Base-by-base conservation (phyloP, 2,329 filamentous ascomycete genomes). In the Hymenoscyphus infarciens region DNA sequence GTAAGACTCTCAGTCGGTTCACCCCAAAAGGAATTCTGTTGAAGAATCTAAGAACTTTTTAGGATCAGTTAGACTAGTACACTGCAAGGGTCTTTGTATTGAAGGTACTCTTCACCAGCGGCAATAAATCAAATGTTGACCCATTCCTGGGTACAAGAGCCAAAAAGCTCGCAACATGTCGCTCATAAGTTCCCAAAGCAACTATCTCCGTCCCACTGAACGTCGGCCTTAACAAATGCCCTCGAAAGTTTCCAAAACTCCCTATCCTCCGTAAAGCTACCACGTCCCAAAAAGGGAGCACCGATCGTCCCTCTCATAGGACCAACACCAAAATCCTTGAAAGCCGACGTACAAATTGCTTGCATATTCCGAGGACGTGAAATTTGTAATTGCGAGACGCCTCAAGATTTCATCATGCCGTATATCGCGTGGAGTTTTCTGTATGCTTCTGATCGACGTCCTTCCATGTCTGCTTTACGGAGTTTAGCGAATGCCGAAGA, bases 181-280 rank as follows among this genome's bases (percentile, higher is more conserved):
- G 1, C 1, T 16, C 19, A 27, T 56, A 61, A 8, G 7, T 10
- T 8, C 39, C 35, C 22, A 61, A 1, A 49, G 49, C 59, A 6
- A 53, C 35, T 29, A 61, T 13, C 15, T 61, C 59, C 3, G 59
- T 22, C 15, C 59, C 19, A 16, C 29, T 42, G 15, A 61, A 61
- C 0, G 25, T 61, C 2, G 59, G 59, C 22, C 39, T 45, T 45
- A 16, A 61, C 49, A 10, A 61, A 6, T 15, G 16, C 33, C n/a
- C 59, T 45, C 3, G 53, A 61, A 25, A 56, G 22, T 25, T 56
- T 56, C 25, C 59, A 61, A 27, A 29, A 22, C 6, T 31, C 5
- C 2, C 53, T 53, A 16, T 61, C 59, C 25, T 61, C 25, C 3
- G 8, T 25, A 11, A 56, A 45, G 2, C 56, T 56, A 0, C 35